These are phyloP conservation scores for Drechslera avenae DNA, from an alignment of 2,329 filamentous ascomycete genomes.

Conservation along the genomic window DNA sequence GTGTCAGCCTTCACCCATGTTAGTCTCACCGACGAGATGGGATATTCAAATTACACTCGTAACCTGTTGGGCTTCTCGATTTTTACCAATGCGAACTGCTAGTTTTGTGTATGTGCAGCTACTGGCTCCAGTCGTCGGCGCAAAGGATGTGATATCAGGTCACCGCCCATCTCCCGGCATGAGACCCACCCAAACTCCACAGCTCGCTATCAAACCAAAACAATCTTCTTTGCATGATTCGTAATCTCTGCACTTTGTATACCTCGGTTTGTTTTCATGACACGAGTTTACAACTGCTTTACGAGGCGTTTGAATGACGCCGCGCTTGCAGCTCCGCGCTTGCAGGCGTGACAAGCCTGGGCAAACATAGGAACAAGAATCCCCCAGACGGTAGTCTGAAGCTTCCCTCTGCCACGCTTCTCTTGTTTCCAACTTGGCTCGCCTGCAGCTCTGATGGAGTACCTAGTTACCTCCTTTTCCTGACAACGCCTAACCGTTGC, in stretches of 20 bases:
- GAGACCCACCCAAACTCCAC: constrained; percentile 18
- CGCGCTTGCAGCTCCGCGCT: neutral
- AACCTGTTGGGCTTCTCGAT: no score
- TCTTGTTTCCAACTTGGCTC: constrained; percentile 30
- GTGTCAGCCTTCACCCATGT: neutral
- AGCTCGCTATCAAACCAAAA: constrained; percentile 7
- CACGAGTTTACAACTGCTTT: neutral
- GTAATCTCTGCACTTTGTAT: neutral
- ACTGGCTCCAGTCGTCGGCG: neutral
- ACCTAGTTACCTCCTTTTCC: no score
- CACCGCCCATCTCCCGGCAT: constrained; percentile 6
- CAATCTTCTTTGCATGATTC: constrained; percentile 5
- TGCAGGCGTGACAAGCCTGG: constrained; percentile 1
- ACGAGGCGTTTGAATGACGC: neutral
- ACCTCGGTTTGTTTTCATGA: neutral
- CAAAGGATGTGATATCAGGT: constrained; percentile 9
- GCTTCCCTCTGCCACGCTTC: constrained; percentile 26
- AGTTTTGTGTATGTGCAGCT: neutral
- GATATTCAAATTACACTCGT: no score
- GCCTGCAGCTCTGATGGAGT: neutral
- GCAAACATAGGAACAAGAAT: constrained; percentile 22
- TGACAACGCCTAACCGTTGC: constrained; percentile 18
- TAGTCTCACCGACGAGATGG: neutral
- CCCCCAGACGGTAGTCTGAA: constrained; percentile 28
- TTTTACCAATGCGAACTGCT: no score